Evolutionary conservation across 768 basidiomycete genomes (phyloP).

Genomic region (Boletus reticulatus): DNA sequence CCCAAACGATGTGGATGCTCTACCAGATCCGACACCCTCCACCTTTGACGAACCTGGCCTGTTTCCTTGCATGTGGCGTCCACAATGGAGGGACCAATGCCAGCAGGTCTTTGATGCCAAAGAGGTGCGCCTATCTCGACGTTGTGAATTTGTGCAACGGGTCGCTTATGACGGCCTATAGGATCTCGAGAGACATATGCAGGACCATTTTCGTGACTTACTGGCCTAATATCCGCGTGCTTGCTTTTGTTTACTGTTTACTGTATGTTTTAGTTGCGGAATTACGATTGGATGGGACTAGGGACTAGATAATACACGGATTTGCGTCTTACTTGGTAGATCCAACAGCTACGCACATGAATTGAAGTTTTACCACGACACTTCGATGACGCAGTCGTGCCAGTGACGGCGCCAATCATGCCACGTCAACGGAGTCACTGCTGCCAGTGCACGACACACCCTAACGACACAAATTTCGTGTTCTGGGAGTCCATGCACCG

Average conservation of each 20-base stretch:
- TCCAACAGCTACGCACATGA: too few relatives aligned
- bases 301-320: too few relatives aligned
- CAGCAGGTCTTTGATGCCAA: conserved; percentile 28
- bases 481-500: too few relatives aligned
- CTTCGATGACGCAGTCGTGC: too few relatives aligned
- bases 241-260: neutral
- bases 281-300: too few relatives aligned
- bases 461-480: too few relatives aligned
- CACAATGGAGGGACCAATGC: conserved; percentile 26
- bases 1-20: conserved; percentile 17
- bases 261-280: too few relatives aligned
- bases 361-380: too few relatives aligned
- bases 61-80: conserved; percentile 32
- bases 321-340: too few relatives aligned
- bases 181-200: conserved; percentile 27
- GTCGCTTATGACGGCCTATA: neutral
- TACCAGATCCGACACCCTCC: neutral
- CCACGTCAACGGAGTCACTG: too few relatives aligned
- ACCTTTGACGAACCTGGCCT: conserved; percentile 18
- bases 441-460: too few relatives aligned
- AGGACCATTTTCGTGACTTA: conserved; percentile 20
- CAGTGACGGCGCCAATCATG: too few relatives aligned
- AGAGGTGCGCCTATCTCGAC: conserved; percentile 18
- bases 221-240: neutral
- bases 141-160: neutral